These are phyloP conservation scores for Aeschynomene evenia DNA, from an alignment of 306 rosid species.

Conservation along the genomic window DNA sequence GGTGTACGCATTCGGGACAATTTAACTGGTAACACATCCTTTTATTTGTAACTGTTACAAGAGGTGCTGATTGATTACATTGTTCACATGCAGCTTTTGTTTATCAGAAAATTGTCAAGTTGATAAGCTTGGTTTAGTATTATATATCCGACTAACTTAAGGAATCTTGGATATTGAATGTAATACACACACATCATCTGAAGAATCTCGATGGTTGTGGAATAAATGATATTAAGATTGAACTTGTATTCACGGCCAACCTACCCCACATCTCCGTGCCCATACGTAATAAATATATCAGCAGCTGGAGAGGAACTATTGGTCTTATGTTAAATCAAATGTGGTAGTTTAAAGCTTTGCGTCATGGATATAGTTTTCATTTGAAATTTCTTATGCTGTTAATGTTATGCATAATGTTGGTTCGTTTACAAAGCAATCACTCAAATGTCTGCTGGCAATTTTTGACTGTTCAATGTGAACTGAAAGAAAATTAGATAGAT, in stretches of 20 bases:
- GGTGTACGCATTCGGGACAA: constrained; percentile 87
- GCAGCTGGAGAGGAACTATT: constrained; percentile 1
- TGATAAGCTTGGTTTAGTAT: background rate
- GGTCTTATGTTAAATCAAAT: constrained; percentile 9
- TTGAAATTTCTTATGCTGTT: background rate
- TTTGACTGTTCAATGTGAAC: background rate
- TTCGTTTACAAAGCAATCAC: constrained; percentile 11
- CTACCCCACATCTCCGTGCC: background rate
- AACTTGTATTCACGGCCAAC: background rate
- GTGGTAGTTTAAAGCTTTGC: constrained; percentile 16
- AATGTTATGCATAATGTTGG: background rate
- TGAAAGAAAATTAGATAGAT: background rate
- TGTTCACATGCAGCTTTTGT: background rate
- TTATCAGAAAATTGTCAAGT: background rate
- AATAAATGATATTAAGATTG: background rate
- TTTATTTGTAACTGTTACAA: background rate
- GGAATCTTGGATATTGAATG: background rate
- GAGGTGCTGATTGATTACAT: background rate
- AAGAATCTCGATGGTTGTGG: background rate
- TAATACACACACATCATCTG: background rate
- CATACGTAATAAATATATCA: background rate
- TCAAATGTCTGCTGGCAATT: background rate
- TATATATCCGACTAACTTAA: background rate
- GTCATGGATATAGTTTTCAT: background rate
- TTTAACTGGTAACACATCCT: constrained; percentile 63